These are phyloP conservation scores for Rhodosporidiobolus odoratus DNA, from an alignment of 768 basidiomycete genomes.

Conservation along the genomic window DNA sequence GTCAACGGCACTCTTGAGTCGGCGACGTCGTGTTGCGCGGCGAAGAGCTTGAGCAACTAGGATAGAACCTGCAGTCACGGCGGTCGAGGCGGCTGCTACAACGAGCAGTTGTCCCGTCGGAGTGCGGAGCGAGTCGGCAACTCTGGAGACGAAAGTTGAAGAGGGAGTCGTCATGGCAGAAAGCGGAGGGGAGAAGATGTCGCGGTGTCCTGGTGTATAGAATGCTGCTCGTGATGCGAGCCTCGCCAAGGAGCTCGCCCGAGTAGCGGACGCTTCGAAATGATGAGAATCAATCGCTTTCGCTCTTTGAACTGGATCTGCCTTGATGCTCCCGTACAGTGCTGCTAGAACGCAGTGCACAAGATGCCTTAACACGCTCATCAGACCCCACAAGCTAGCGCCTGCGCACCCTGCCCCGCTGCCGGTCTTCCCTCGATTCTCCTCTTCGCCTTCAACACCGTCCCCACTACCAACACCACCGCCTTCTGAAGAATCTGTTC, in stretches of 20 bases:
- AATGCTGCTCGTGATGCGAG: too few species aligned
- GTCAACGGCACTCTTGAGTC: constrained; percentile 14
- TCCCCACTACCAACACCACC: background rate
- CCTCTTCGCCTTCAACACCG: background rate
- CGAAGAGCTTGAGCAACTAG: constrained; percentile 21
- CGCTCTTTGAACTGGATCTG: too few species aligned
- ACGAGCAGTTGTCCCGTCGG: constrained; percentile 15
- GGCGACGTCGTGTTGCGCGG: constrained; percentile 2
- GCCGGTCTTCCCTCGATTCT: background rate
- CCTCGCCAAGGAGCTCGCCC: too few species aligned
- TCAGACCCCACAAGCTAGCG: background rate
- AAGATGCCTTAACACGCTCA: too few species aligned
- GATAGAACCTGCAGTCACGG: constrained; percentile 21
- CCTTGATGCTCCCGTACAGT: too few species aligned
- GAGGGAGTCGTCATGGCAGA: background rate
- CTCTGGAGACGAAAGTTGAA: constrained; percentile 2
- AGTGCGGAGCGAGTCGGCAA: constrained; percentile 18
- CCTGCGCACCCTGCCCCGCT: background rate
- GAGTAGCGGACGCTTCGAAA: too few species aligned
- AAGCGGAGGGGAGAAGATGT: background rate
- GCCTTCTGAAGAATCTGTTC: background rate
- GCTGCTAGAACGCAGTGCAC: too few species aligned
- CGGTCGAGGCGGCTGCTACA: constrained; percentile 19
- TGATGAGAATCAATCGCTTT: too few species aligned
- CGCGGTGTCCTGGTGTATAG: background rate